These are phyloP conservation scores for Saccharomycopsis hybrid DNA, from an alignment of 1,139 yeast species.

Conservation along the genomic window DNA sequence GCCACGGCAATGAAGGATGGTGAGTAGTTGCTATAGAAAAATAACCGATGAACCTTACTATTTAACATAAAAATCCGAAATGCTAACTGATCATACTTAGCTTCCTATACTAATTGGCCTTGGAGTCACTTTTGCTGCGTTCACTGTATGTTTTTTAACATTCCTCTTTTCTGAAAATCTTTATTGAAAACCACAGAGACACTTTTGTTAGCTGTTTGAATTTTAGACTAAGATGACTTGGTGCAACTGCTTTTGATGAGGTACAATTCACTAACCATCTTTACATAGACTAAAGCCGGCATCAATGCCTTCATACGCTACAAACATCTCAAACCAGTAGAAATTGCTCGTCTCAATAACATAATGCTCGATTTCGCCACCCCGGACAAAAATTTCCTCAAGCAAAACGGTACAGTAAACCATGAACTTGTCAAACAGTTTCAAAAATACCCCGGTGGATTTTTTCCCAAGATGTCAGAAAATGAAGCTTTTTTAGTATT, in stretches of 20 bases:
- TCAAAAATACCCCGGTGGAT: conserved; percentile 44
- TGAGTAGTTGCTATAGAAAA: no score
- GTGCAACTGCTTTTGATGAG: neutral
- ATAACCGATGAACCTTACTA: no score
- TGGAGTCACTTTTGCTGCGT: conserved; percentile 49
- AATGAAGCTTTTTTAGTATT: conserved; percentile 51
- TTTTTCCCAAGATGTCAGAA: conserved; percentile 48
- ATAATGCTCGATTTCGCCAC: conserved; percentile 21
- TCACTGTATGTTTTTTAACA: conserved; percentile 32
- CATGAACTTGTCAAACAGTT: conserved; percentile 29
- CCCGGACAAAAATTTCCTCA: conserved; percentile 21
- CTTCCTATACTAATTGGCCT: conserved; percentile 53
- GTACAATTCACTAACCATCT: no score
- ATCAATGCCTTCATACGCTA: conserved; percentile 40
- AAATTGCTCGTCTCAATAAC: conserved; percentile 49
- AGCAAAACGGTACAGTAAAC: conserved; percentile 23
- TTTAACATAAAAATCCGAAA: no score
- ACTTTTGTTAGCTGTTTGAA: neutral
- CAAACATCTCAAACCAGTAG: conserved; percentile 41
- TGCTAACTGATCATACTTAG: no score
- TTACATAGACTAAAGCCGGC: conserved; percentile 34
- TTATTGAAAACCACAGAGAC: no score
- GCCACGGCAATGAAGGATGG: no score
- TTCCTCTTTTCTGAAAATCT: neutral
- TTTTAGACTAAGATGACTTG: neutral